Percentiles rank a stretch among this genome's conserved stretches.
These are phyloP conservation scores for Arthrobotrys pseudoclavata DNA, from an alignment of 2,329 filamentous ascomycete species.

Conservation along the genomic window DNA sequence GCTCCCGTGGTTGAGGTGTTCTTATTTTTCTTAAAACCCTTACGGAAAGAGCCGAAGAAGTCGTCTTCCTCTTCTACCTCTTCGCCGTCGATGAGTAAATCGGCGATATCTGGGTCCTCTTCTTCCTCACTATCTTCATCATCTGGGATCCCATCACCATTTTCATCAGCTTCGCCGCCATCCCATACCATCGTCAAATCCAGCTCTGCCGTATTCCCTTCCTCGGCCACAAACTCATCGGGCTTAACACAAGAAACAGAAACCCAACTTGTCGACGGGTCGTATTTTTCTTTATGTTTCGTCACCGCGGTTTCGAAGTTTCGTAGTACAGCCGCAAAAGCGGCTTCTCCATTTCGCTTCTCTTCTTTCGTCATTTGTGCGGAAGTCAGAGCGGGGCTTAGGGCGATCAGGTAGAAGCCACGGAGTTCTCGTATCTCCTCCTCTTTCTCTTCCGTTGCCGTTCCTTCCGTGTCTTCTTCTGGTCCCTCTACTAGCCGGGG, in stretches of 20 bases:
- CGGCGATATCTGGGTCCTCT: constrained; percentile 31
- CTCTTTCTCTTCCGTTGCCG: constrained; percentile 22
- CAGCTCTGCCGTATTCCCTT: constrained; percentile 33
- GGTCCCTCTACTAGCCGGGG: constrained; percentile 25
- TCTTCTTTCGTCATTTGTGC: constrained; percentile 66
- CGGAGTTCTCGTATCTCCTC: constrained; percentile 69
- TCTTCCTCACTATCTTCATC: constrained; percentile 62
- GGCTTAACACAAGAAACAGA: constrained; percentile 63
- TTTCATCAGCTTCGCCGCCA: constrained; percentile 55
- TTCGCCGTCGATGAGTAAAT: constrained; percentile 12
- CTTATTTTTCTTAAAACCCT: constrained; percentile 26
- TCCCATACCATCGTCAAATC: constrained; percentile 61
- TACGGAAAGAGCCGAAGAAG: constrained; percentile 31
- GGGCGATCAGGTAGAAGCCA: constrained; percentile 74
- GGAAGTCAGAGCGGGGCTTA: constrained; percentile 64
- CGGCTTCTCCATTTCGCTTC: constrained; percentile 67
- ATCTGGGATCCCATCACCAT: constrained; percentile 43
- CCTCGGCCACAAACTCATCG: constrained; percentile 34
- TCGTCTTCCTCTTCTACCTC: constrained; percentile 9
- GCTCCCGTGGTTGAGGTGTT: constrained; percentile 3
- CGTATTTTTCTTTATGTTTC: constrained; percentile 69
- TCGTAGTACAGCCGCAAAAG: constrained; percentile 68
- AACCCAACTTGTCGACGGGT: constrained; percentile 70
- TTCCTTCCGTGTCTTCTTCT: constrained; percentile 62
- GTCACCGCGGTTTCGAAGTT: constrained; percentile 68